phyloP scores from a whole-genome alignment of 2,329 filamentous ascomycete genomes.

The Ophiostoma tasmaniense region DNA sequence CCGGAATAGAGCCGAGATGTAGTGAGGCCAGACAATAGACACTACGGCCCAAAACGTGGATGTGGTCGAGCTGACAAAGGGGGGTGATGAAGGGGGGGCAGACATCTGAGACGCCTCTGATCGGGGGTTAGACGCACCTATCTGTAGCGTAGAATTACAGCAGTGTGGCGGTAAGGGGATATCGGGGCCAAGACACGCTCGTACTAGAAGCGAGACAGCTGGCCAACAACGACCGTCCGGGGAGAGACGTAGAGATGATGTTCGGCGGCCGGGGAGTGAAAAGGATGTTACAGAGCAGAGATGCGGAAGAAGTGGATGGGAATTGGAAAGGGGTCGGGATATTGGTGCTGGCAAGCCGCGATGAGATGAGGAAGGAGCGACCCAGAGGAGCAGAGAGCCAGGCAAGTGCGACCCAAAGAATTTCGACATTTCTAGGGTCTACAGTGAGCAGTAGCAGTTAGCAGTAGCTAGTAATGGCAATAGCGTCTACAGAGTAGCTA shows the following conservation, averaged over 20 bases:
- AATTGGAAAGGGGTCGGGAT: constrained; percentile 3
- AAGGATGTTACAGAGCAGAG: not conserved
- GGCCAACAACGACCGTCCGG: not conserved
- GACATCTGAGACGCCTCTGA: constrained; percentile 3
- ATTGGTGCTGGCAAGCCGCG: constrained; percentile 18
- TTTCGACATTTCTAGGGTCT: not conserved
- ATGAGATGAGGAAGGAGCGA: constrained; percentile 18
- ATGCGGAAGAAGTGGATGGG: not conserved
- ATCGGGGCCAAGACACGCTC: not conserved
- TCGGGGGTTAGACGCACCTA: constrained; percentile 1
- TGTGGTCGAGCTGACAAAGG: not conserved
- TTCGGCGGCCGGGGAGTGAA: not conserved
- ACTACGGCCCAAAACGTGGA: not conserved
- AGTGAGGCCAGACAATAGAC: not conserved
- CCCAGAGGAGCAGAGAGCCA: constrained; percentile 7
- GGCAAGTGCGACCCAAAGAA: constrained; percentile 2
- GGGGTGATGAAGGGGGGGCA: not conserved
- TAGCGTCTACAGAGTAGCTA: constrained; percentile 1
- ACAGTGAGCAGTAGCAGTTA: not conserved
- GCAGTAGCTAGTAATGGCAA: not conserved
- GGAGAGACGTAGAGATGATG: not conserved
- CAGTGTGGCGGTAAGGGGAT: not conserved
- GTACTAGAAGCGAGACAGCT: not conserved
- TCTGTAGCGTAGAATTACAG: constrained; percentile 1
- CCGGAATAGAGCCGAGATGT: not conserved